Base-by-base conservation (phyloP, 140 eudicot species). In the Bidens hawaiensis region DNA sequence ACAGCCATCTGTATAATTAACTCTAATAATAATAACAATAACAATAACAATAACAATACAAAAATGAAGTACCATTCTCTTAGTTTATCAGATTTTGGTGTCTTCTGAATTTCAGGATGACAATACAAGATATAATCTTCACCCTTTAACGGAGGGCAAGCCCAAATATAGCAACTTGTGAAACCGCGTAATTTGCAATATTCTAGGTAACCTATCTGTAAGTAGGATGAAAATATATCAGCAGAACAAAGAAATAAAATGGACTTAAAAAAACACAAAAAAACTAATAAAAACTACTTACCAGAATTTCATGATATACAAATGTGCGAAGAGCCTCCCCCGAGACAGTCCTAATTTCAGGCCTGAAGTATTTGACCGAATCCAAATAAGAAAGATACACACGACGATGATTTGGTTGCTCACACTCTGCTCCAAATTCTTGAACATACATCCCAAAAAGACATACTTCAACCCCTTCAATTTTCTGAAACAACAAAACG, bases 401-500 rank as follows among this genome's bases (percentile, higher is more conserved):
- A 50, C 96, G 94, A 9, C 98, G 96, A 63, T 91, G 91, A 76
- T 91, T 91, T 59, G 98, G 98, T 72, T 81, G 96, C 60, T 77
- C 82, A 65, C 87, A 82, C 33, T 91, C 96, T 42, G 96, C 64
- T 64, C 96, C 98, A 61, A 87, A 91, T 66, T 91, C 98, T 78
- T 91, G 98, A 41, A 91, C 96, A 75, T 91, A 91, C 98, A 91
- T 91, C 71, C 98, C 98, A 82, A 84, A 91, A 34, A 91, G 75
- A 85, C 98, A 91, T 45, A 91, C 98, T 85, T 91, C 98, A 19
- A 91, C 98, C 31, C 98, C 98, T 80, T 91, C 98, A 51, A 88
- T 91, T 78, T 85, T 87, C 80, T 91, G 98, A 61, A 91, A 91
- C 60, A 91, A 68, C 61, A 91, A 70, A 40, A 91, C 82, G 3